Evolutionary conservation across 2,329 filamentous ascomycete species (phyloP).

Genomic region (Stenocarpella maydis): DNA sequence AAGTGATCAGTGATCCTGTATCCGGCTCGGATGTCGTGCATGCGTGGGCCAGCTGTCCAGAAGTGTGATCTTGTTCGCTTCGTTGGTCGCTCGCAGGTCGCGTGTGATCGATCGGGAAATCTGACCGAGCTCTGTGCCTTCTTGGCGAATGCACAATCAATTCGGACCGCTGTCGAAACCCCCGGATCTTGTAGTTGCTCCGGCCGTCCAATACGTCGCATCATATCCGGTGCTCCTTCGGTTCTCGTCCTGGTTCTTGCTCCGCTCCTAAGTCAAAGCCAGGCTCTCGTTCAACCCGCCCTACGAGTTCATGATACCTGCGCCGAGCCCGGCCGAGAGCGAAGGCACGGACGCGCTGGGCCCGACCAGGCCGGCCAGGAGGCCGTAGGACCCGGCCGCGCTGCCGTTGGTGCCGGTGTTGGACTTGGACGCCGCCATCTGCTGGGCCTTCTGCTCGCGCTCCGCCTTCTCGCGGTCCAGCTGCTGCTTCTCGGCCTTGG

Average conservation of each 20-base stretch:
- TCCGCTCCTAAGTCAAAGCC: neutral
- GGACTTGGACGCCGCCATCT: constrained; percentile 47
- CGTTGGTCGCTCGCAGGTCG: neutral
- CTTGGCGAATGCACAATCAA: neutral
- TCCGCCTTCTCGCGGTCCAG: constrained; percentile 84
- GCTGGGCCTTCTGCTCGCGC: constrained; percentile 62
- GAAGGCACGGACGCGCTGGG: constrained; percentile 26
- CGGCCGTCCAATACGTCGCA: neutral
- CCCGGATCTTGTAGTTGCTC: neutral
- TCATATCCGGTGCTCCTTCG: neutral
- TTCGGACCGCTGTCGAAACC: neutral
- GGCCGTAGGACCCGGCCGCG: constrained; percentile 27
- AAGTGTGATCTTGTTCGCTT: neutral
- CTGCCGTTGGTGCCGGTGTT: constrained; percentile 44
- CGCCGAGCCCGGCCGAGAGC: constrained; percentile 28
- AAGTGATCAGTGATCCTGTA: too few relatives aligned
- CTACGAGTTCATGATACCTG: constrained; percentile 32
- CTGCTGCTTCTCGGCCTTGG: constrained; percentile 83
- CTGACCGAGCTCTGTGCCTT: neutral
- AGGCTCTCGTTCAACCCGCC: constrained; percentile 1
- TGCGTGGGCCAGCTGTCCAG: neutral
- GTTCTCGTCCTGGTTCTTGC: neutral
- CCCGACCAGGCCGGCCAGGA: constrained; percentile 22
- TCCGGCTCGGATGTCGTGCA: neutral
- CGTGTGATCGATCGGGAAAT: neutral